Conservation (phyloP, 78 protist genomes). For the Dictyostelium discoideum region DNA sequence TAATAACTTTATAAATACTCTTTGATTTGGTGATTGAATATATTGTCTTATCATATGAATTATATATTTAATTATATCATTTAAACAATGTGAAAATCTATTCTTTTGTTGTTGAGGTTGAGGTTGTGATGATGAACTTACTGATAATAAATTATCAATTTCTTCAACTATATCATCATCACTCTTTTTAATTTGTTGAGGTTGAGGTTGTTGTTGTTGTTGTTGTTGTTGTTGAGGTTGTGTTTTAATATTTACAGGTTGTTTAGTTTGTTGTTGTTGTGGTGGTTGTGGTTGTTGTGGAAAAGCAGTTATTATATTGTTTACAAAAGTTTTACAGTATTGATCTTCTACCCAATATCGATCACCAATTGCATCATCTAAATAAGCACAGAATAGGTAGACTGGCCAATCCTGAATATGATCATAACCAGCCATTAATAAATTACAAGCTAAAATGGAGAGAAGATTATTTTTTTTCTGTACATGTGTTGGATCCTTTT, state of each 20-base stretch:
- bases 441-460: conserved; percentile 37
- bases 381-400: conserved; percentile 5
- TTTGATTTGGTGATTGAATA: conserved; percentile 12
- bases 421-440: conserved; percentile 61
- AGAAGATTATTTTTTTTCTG: conserved; percentile 62
- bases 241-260: not conserved
- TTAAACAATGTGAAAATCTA: conserved; percentile 39
- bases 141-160: not conserved
- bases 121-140: not conserved
- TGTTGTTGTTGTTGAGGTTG: not conserved
- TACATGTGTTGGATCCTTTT: conserved; percentile 59
- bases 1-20: conserved; percentile 45
- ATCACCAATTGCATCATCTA: conserved; percentile 66
- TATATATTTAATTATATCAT: conserved; percentile 49
- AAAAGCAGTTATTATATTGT: conserved; percentile 5
- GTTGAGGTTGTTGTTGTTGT: not conserved
- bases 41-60: conserved; percentile 9
- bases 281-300: conserved; percentile 10
- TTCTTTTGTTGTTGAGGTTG: not conserved
- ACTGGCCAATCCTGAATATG: conserved; percentile 57
- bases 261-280: conserved; percentile 1
- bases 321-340: conserved; percentile 52
- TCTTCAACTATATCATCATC: conserved; percentile 38
- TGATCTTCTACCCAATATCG: conserved; percentile 66
- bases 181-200: conserved; percentile 16